A percentile compares a stretch with the other conserved stretches of the same genome.
These are phyloP conservation scores for Termitomyces sp. DNA, from an alignment of 768 basidiomycete species.

Conservation along the genomic window DNA sequence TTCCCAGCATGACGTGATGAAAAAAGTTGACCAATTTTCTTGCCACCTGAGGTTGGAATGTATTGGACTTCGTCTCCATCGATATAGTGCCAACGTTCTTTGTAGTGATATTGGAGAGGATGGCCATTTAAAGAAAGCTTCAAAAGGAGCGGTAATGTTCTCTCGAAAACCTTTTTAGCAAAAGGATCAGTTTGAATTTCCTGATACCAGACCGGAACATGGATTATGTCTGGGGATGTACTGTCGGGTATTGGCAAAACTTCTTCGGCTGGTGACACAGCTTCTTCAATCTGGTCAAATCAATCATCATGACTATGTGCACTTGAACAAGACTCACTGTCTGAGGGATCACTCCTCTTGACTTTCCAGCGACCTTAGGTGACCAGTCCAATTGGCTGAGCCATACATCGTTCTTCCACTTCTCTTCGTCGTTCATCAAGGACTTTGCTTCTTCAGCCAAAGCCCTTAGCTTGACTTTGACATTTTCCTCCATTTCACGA, in stretches of 20 bases:
- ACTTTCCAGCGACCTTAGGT: slow-evolving; percentile 71
- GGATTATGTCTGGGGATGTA: neutral
- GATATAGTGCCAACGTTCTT: slow-evolving; percentile 67
- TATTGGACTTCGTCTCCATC: slow-evolving; percentile 24
- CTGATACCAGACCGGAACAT: slow-evolving; percentile 55
- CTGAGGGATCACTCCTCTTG: slow-evolving; percentile 49
- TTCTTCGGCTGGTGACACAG: neutral
- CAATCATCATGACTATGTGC: neutral
- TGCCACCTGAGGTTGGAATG: slow-evolving; percentile 40
- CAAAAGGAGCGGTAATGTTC: slow-evolving; percentile 64
- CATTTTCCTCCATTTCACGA: slow-evolving; percentile 62
- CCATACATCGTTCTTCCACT: slow-evolving; percentile 77
- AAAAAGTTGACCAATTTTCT: slow-evolving; percentile 37
- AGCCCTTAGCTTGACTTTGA: slow-evolving; percentile 64
- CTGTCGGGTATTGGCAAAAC: neutral
- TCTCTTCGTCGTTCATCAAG: slow-evolving; percentile 34
- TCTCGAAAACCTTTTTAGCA: slow-evolving; percentile 34
- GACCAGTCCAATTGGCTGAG: slow-evolving; percentile 93
- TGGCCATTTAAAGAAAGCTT: slow-evolving; percentile 52
- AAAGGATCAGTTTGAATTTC: slow-evolving; percentile 40
- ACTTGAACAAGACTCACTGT: slow-evolving; percentile 8
- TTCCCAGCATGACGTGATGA: slow-evolving; percentile 39
- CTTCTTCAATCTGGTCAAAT: slow-evolving; percentile 2
- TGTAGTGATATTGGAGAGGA: slow-evolving; percentile 48
- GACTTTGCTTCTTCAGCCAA: slow-evolving; percentile 68